Base-by-base conservation (phyloP, 176 grass and related monocot species). In the Juncus effusus region DNA sequence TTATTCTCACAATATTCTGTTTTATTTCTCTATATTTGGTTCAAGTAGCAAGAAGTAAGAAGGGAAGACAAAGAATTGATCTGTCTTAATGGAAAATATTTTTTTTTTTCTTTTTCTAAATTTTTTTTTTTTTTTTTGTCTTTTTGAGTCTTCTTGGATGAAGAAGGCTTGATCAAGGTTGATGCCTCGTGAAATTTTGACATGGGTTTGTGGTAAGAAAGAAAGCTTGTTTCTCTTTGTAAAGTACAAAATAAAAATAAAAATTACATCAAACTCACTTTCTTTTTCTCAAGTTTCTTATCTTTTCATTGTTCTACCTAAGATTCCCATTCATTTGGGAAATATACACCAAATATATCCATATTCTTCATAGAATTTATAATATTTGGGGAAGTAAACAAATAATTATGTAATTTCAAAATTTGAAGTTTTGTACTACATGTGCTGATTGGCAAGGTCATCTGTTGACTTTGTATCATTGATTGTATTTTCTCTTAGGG, bases 1-100 rank as follows among this genome's bases (percentile, higher is more conserved):
- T 86, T 65, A 67, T 70, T 61, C 72, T 99, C 3, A 73, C 78
- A 37, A 58, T 93, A 28, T 73, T 82, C 56, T 83, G 67, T 70
- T 54, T 67, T 16, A 64, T 79, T 16, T 84, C 84, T 76, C 59
- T 62, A 54, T 72, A 45, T 52, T 56, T 56, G 16, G 54, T 56
- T 12, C 52, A 84, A 42, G 61, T 76, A 13, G 10, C 39, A 39
- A 63, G 37, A 51, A 77, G 40, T 13, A 76, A 71, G 4, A 44
- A 10, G 36, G 4, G 36, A 13, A 76, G 16, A 42, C 8, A 64
- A 4, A 64, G 61, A 19, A 54, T 60, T 58, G 14, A 47, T 36
- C 47, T 61, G 39, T 15, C 10, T 45, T 60, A 10, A 12, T 74
- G 61, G 61, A 28, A 58, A 60, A 59, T 38, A 16, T 9, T 4